These are phyloP conservation scores for Dactylellina parvicollis DNA, from an alignment of 2,329 filamentous ascomycete species.

Conservation along the genomic window DNA sequence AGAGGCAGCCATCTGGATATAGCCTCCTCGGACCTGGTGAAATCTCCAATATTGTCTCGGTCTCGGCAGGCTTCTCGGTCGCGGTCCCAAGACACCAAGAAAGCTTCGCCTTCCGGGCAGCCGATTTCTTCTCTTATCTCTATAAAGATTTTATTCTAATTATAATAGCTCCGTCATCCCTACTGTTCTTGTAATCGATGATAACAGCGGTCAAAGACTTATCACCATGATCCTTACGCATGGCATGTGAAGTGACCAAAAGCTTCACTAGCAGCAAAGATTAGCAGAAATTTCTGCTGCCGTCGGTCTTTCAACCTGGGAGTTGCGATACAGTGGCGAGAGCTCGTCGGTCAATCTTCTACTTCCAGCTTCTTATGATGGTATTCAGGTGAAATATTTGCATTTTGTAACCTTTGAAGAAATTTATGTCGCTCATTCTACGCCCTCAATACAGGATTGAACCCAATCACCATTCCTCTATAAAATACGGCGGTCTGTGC, in stretches of 20 bases:
- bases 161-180: neutral
- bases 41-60: neutral
- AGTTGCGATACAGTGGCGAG: conserved; percentile 1
- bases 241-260: neutral
- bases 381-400: too few relatives aligned
- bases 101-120: conserved; percentile 20
- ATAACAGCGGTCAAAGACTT: neutral
- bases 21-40: neutral
- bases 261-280: neutral
- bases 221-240: neutral
- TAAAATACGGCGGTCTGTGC: too few relatives aligned
- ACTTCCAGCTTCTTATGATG: neutral
- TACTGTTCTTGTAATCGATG: neutral
- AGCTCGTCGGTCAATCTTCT: neutral
- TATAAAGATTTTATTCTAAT: neutral
- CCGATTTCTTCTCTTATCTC: conserved; percentile 2
- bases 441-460: too few relatives aligned
- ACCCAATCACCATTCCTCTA: too few relatives aligned
- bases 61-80: neutral
- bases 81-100: neutral
- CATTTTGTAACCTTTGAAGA: too few relatives aligned
- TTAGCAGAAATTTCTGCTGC: neutral
- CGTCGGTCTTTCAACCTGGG: neutral
- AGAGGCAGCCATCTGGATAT: neutral
- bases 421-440: too few relatives aligned